A percentile compares a stretch with the other conserved stretches of the same genome.
These are phyloP conservation scores for Microascus cirrosus DNA, from an alignment of 2,329 filamentous ascomycete species.

Conservation along the genomic window DNA sequence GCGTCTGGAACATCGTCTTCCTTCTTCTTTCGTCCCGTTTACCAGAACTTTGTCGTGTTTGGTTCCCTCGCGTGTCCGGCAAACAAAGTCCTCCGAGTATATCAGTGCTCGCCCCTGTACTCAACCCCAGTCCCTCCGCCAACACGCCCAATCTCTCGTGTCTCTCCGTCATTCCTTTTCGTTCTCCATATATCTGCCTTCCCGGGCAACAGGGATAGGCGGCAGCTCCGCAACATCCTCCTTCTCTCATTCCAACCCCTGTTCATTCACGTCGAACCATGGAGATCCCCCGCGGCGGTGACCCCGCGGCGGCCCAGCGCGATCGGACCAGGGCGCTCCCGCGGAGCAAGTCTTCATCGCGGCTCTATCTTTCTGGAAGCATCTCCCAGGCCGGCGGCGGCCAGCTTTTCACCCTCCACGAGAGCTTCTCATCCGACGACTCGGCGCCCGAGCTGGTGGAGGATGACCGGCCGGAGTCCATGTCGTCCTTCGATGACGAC, in stretches of 20 bases:
- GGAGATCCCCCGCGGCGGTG: not conserved
- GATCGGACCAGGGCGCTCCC: not conserved
- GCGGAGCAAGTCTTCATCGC: not conserved
- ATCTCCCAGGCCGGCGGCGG: not conserved
- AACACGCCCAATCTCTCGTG: not conserved
- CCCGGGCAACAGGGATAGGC: not conserved
- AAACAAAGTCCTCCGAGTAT: not conserved
- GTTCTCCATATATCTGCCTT: not conserved
- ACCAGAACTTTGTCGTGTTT: not conserved
- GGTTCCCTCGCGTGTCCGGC: not conserved
- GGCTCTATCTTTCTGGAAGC: not conserved
- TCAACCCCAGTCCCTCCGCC: not conserved
- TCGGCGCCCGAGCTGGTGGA: slow-evolving; percentile 4
- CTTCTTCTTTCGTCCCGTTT: not conserved
- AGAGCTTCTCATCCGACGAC: slow-evolving; percentile 4
- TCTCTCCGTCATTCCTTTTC: not conserved
- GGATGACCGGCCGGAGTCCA: slow-evolving; percentile 3
- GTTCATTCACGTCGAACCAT: not conserved
- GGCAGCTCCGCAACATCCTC: not conserved
- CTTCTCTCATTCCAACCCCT: not conserved
- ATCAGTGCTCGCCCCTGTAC: not conserved
- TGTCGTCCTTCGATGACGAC: slow-evolving; percentile 24
- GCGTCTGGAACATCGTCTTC: not conserved
- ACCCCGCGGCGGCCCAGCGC: not conserved
- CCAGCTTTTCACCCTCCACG: not conserved